Base-by-base conservation (phyloP, 2,329 filamentous ascomycete species). In the Paecilomyces niveus region DNA sequence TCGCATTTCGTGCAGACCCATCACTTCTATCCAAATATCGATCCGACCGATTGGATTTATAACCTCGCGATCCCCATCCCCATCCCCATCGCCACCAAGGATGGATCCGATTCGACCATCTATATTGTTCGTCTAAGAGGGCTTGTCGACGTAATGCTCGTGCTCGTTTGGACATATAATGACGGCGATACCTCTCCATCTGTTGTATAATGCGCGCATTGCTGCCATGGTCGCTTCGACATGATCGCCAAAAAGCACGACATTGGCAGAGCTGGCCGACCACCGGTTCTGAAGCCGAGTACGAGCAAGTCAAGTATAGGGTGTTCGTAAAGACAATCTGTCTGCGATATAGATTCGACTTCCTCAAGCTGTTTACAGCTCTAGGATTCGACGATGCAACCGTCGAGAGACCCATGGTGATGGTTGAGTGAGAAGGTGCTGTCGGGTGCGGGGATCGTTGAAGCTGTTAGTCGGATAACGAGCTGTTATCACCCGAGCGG, bases 21-120 rank as follows among this genome's bases (percentile, higher is more conserved):
- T 49, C 32, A 18, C 5, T 26, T 45, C 24, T 8, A 55, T 21
- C 15, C 3, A 10, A 52, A 24, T 24, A 7, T 10, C 26, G 8
- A 22, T 18, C 53, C 18, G 26, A 50, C 18, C 49, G 24, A 32
- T 31, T 49, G 5, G 45, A 53, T 39, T 56, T 59, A 35, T 32
- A 54, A 13, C 55, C 35, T 31, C 53, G 33, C 57, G 54, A 58
- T 51, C 56, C 54, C 62, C 61, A 62, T 59, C 59, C 54, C 59
- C 58, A 22, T 22, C 22, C 22, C 22, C 22, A 22, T 22, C 22
- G 2, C 22, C 22, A 58, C 65, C 59, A 62, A 8, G 57, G 57
- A 22, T 49, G 54, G n/a, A 39, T 22, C 21, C 33, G 11, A 45
- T n/a, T 22, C 32, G 22, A 22, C 31, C 39, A 39, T 35, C 54